Conservation (phyloP, 2,329 filamentous ascomycete genomes). For the Chaetomium globosum region DNA sequence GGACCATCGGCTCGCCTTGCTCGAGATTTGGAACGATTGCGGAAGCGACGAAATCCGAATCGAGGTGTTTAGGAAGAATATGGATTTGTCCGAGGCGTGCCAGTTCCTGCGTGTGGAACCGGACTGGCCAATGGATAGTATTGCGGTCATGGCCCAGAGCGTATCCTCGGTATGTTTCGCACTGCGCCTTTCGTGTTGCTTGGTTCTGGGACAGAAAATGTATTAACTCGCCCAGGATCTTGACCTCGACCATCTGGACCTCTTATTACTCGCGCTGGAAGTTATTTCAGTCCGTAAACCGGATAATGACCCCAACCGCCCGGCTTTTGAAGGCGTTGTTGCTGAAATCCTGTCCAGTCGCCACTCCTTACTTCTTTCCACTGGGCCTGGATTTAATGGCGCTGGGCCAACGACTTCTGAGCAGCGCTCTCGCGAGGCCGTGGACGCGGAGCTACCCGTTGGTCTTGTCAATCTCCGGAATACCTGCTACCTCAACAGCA, state of each 20-base stretch:
- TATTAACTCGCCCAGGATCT: background rate
- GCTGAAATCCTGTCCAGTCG: slow-evolving; percentile 23
- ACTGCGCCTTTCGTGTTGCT: background rate
- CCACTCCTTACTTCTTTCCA: background rate
- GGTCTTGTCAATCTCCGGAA: slow-evolving; percentile 94
- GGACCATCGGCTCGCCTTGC: slow-evolving; percentile 38
- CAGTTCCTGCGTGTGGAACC: slow-evolving; percentile 30
- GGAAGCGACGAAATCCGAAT: slow-evolving; percentile 32
- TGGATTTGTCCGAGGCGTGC: slow-evolving; percentile 36
- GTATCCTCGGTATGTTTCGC: slow-evolving; percentile 23
- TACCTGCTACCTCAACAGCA: slow-evolving; percentile 96
- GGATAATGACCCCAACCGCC: slow-evolving; percentile 23
- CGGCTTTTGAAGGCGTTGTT: slow-evolving; percentile 24
- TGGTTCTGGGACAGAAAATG: background rate
- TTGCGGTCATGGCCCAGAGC: slow-evolving; percentile 30
- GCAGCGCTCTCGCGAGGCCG: background rate
- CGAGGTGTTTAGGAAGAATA: slow-evolving; percentile 25
- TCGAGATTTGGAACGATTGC: slow-evolving; percentile 38
- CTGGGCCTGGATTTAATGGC: background rate
- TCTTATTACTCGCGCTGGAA: slow-evolving; percentile 33
- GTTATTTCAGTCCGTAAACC: slow-evolving; percentile 19
- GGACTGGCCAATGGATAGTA: slow-evolving; percentile 31
- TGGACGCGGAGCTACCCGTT: slow-evolving; percentile 62
- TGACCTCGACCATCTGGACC: slow-evolving; percentile 20
- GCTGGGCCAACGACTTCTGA: background rate